A percentile compares a stretch with the other conserved stretches of the same genome.
Evolutionary conservation across 1,284 basidiomycete species (phyloP).

Genomic region (Mycena sp.): DNA sequence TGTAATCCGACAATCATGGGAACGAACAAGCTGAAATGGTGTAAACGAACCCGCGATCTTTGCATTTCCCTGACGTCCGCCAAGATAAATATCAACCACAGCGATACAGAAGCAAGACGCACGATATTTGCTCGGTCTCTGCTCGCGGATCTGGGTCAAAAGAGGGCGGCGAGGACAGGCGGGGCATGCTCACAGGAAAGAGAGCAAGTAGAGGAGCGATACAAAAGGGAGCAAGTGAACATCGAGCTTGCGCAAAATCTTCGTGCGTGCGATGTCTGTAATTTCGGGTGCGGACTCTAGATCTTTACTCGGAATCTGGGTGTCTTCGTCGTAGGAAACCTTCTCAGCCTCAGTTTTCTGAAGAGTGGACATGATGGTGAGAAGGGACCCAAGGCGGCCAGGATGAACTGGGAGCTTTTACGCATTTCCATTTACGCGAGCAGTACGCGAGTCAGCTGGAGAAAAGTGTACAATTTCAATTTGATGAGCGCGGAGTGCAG

Average conservation of each 20-base stretch:
- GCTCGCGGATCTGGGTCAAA: background rate
- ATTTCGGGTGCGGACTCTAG: background rate
- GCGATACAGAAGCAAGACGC: conserved; percentile 1
- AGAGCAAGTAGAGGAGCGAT: conserved; percentile 67
- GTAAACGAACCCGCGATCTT: conserved; percentile 42
- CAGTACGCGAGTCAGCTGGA: too few relatives aligned
- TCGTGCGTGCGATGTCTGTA: background rate
- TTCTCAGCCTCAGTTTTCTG: conserved; percentile 17
- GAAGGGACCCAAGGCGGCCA: too few relatives aligned
- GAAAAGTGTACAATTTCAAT: too few relatives aligned
- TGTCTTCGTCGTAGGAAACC: conserved; percentile 19
- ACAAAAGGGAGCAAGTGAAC: conserved; percentile 59
- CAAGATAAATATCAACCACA: background rate
- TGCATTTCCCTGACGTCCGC: conserved; percentile 42
- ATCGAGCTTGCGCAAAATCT: conserved; percentile 57
- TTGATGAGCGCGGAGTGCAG: too few relatives aligned
- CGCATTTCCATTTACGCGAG: too few relatives aligned
- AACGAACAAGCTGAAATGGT: background rate
- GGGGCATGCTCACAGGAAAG: conserved; percentile 56
- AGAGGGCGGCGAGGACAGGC: background rate
- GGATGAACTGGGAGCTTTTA: too few relatives aligned
- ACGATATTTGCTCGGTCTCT: conserved; percentile 51
- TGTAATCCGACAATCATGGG: conserved; percentile 27
- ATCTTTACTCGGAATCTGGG: background rate
- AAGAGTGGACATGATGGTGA: conserved; percentile 6